Percentiles rank a stretch among this genome's conserved stretches.
phyloP scores from a whole-genome alignment of 352 stramenopile genomes.

The Peronosclerospora sorghi region DNA sequence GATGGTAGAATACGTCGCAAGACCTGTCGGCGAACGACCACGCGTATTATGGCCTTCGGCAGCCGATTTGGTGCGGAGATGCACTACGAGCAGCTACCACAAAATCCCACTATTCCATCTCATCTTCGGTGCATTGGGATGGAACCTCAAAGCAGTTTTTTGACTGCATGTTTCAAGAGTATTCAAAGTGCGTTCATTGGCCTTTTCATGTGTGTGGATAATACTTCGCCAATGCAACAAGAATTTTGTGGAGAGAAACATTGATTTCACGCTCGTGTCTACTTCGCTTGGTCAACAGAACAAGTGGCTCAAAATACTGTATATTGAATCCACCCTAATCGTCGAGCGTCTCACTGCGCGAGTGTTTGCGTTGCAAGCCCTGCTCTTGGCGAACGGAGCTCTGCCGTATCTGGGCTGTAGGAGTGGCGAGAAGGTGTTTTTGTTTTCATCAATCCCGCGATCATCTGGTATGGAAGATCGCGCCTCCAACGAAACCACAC shows the following conservation, averaged over 20 bases:
- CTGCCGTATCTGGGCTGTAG: neutral
- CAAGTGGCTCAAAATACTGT: neutral
- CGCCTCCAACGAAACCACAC: slow-evolving; percentile 1
- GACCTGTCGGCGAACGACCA: neutral
- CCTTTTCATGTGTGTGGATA: too few species aligned
- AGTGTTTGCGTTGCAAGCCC: neutral
- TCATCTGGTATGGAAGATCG: neutral
- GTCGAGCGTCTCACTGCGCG: neutral
- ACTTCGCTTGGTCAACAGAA: neutral
- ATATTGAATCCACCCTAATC: neutral
- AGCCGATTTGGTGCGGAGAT: too few species aligned
- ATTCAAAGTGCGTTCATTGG: too few species aligned
- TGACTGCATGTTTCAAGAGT: too few species aligned
- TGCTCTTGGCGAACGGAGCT: neutral
- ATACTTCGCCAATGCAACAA: too few species aligned
- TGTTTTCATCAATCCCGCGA: neutral
- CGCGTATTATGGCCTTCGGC: too few species aligned
- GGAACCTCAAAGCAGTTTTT: too few species aligned
- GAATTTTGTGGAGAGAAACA: too few species aligned
- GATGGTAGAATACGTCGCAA: neutral
- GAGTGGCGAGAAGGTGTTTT: neutral
- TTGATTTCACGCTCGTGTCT: too few species aligned
- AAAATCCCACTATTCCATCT: too few species aligned
- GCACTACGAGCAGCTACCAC: too few species aligned
- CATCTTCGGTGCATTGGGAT: too few species aligned